These are phyloP conservation scores for Ganoderma lingzhi DNA, from an alignment of 1,284 basidiomycete genomes.

Conservation along the genomic window DNA sequence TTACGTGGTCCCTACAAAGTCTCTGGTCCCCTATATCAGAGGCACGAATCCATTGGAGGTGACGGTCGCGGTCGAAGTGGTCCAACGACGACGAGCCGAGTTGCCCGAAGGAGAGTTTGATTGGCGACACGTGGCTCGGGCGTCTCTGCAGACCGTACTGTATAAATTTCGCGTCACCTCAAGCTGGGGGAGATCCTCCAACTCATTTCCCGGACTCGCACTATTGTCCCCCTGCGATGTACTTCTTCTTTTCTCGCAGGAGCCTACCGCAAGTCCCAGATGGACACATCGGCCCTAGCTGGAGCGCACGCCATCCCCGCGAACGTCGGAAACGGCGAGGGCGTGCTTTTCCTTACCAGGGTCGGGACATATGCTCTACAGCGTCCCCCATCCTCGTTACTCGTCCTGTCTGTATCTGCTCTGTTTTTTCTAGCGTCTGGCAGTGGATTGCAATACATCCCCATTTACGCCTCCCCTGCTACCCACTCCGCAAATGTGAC, in stretches of 20 bases:
- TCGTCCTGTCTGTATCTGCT: neutral
- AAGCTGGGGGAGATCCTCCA: conserved; percentile 5
- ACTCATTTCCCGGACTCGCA: conserved; percentile 55
- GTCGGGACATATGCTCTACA: conserved; percentile 41
- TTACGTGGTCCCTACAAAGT: too few relatives aligned
- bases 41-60: too few relatives aligned
- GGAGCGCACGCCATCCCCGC: conserved; percentile 47
- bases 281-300: conserved; percentile 48
- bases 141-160: neutral
- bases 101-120: neutral
- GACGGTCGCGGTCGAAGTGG: too few relatives aligned
- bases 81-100: too few relatives aligned
- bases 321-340: conserved; percentile 43
- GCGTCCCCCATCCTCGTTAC: neutral
- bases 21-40: too few relatives aligned
- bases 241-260: conserved; percentile 45
- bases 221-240: conserved; percentile 59
- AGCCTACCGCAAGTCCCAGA: conserved; percentile 61
- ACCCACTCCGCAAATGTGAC: neutral
- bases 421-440: neutral
- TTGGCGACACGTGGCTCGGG: neutral
- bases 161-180: neutral
- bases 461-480: too few relatives aligned
- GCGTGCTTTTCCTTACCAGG: conserved; percentile 63
- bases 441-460: neutral